Percentiles rank a stretch among this genome's conserved stretches.
These are phyloP conservation scores for Cutaneotrichosporon arboriforme DNA, from an alignment of 1,284 basidiomycete species.

Conservation along the genomic window DNA sequence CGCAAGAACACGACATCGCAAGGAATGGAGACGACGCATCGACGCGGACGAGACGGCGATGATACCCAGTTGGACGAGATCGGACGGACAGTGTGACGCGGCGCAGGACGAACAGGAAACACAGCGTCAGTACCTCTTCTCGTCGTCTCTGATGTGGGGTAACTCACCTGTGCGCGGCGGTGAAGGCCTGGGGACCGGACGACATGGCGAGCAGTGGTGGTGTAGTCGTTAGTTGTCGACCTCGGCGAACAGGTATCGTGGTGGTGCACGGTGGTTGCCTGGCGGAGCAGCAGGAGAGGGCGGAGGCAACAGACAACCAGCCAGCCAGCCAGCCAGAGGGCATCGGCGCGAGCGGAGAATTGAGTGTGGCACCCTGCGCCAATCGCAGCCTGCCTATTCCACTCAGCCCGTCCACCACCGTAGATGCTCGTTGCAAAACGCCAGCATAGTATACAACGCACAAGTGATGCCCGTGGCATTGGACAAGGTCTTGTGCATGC, in stretches of 20 bases:
- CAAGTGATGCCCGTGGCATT: too few species aligned
- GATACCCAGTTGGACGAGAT: too few species aligned
- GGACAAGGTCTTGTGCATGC: too few species aligned
- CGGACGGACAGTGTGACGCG: not conserved
- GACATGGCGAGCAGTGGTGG: constrained; percentile 9
- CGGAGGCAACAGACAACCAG: too few species aligned
- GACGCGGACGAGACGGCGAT: not conserved
- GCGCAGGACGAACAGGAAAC: not conserved
- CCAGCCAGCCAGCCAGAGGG: not conserved
- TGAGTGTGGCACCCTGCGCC: constrained; percentile 3
- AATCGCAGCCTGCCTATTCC: not conserved
- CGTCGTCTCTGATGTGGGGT: not conserved
- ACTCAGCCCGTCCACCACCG: not conserved
- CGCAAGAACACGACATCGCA: too few species aligned
- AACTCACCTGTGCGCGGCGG: constrained; percentile 14
- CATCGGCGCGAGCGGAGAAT: constrained; percentile 1
- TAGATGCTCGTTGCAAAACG: too few species aligned
- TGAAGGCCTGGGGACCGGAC: constrained; percentile 8
- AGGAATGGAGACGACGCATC: not conserved
- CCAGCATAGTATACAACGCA: too few species aligned
- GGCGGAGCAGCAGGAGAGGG: not conserved
- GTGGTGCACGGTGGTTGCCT: not conserved
- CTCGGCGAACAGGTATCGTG: not conserved
- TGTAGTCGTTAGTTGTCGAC: not conserved
- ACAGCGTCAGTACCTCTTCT: not conserved